Base-by-base conservation (phyloP, 2,329 filamentous ascomycete species). In the Calonectria henricotiae region DNA sequence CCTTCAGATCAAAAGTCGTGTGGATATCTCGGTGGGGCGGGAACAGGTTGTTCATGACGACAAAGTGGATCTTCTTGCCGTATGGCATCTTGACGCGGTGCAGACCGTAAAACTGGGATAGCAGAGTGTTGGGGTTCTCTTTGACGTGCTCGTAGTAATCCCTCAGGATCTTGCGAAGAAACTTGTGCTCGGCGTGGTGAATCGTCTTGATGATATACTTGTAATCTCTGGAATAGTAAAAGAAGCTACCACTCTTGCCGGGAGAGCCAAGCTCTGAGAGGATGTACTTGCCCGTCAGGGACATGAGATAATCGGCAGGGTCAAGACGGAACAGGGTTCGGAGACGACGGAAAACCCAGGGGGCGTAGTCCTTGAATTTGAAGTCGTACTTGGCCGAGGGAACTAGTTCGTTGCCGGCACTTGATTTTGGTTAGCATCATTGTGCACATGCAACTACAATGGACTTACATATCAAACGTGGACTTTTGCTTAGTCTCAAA, bases 141-240 rank as follows among this genome's bases (percentile, higher is more conserved):
- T 91, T 91, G 74, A 98, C 94, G 81, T 99, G 96, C 67, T 93
- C 87, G 84, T 98, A 98, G 83, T 99, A 99, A 71, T 98, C 94
- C 80, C 92, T 94, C 68, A 97, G 85, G 68, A 96, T 93, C 82
- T 92, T 95, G 62, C 94, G 88, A 60, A 97, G 87, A 74, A 96
- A 95, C 79, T 95, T 95, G 86, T 96, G 94, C 83, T 99, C 96
- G 76, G 91, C 91, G 78, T 98, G 96, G 81, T 99, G 96, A 76
- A 99, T 98, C 25, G 96, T 99, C 85, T 99, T 99, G 89, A 99
- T 99, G 84, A 99, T 99, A 85, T 99, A 99, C 84, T 98, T 98
- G 88, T 99, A 99, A 84, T 99, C 96, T 78, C 96, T 90, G 58
- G 96, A 98, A 85, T 98, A 99, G 87, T 99, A 99, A 85, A 99